Base-by-base conservation (phyloP, 495 filamentous ascomycete species). In the Aspergillus indologenus region DNA sequence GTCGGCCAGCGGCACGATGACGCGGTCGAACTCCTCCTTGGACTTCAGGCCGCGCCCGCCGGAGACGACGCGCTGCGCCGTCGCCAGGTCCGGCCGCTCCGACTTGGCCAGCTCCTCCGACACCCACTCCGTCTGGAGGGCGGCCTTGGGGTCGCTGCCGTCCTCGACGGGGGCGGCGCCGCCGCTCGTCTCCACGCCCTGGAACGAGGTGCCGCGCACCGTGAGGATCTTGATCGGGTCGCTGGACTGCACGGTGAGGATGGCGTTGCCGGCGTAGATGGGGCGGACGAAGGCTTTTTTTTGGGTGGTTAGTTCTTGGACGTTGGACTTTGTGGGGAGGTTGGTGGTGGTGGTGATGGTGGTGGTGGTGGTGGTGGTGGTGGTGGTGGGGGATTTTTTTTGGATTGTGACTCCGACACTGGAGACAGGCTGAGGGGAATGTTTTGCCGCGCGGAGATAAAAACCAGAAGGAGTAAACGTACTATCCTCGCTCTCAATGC, bases 211-310 rank as follows among this genome's bases (percentile, higher is more conserved):
- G 49, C 92, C 91, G 63, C 94, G 86, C 55, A 97, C 88, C 31
- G 94, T 98, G 63, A 98, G 83, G 44, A 96, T 71, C 75, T 97
- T 98, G 73, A 90, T 86, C 3, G 78, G 65, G 68, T 98, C 95
- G 56, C 83, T 83, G 7, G 91, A 95, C 71, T 98, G 90, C 29
- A 97, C 91, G n/a, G 95, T 98, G 15, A 95, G 85, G 65, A 98
- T 94, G 51, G 91, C 95, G 70, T 98, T 98, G 45, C 94, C 94
- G 53, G 94, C 94, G 68, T 98, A 98, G 68, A 98, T 96, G 45
- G 95, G 92, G 31, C 94, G 90, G 45, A 97, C 90, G 69, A 98
- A 98, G 20, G 91, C 83, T 86, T 58, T 54, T 31, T n/a, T n/a
- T 21, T 43, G 48, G 21, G 31, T 45, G n/a, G 17, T 7, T 29